Evolutionary conservation across 805 yeast genomes (phyloP), one percentile per base, ranked within the genome.

Genomic region (Candida palmyrensis): DNA sequence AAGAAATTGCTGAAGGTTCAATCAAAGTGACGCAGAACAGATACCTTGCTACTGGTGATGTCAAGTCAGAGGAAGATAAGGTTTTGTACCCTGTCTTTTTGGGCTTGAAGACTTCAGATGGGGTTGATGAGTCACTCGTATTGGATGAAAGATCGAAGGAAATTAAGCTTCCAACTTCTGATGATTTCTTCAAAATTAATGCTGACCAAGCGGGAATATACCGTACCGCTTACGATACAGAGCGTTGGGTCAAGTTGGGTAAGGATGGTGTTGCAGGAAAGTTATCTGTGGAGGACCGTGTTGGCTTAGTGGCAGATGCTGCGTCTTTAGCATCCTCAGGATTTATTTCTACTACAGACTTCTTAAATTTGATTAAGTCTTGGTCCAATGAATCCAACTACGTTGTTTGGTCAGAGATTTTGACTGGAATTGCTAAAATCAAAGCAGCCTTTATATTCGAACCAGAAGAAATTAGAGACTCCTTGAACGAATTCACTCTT

Each of bases 261-360:
- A 51, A 71, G 40, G 74, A 75, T 24, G 82, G 77, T 36, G 71
- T 69, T 25, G 66, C 67, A 8, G 77, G 77, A 25, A 60, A 71
- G 45, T 68, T 84, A 46, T 69, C 86, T 8, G 82, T 79, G 33
- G 84, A 80, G 53, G 94, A 84, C 57, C 76, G 86, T 57, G 77
- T 81, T 36, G 90, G 89, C 27, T 68, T 82, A 45, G 82, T 83
- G 30, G 82, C 89, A n/a, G 94, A 84, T 59, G 84, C 84, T 13
- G 76, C 73, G 33, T 73, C 86, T 6, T 67, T 82, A 44, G 76
- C 90, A 4, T 62, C 78, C 18, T 77, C 90, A 13, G 92, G 92
- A 19, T 71, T 73, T 46, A 74, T 80, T 36, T 64, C 79, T 17
- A 75, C 88, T 21, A 64, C 75, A 3, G 77, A 70, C 45, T 69